Base-by-base conservation (phyloP, 495 filamentous ascomycete genomes). In the Tetracladium setigerum region DNA sequence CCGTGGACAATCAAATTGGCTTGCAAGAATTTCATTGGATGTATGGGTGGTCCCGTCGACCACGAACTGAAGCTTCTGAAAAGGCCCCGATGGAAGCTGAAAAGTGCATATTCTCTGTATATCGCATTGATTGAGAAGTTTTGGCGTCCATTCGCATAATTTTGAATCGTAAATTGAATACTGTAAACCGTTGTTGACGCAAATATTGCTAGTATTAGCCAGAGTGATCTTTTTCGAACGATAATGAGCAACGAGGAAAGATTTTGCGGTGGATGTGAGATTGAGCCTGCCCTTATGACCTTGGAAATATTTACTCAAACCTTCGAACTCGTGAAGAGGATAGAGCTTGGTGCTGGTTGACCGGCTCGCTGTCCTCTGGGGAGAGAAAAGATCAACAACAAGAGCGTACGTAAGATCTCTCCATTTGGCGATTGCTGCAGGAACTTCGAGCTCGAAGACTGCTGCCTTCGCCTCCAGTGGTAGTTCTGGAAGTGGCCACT, bases 401-500 rank as follows among this genome's bases (percentile, higher is more conserved):
- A 84, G 45, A 15, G 53, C 61, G 0, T 66, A 52, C 0, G 74
- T 79, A 8, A 56, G 49, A 45, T 83, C 68, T 1, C 83, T 65
- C 82, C 81, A 87, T 8, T 56, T 38, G 11, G 35, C 50, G 35
- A 83, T 71, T 0, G 49, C 40, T 1, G 14, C 7, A 4, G 81
- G 79, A 0, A 72, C 57, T 9, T 51, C 32, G 0, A 84, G 62
- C 59, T 86, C 82, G 37, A 86, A 83, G 0, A 84, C 69, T 0
- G 67, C 66, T 0, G 73, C 62, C 45, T 76, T 72, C 0, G 68
- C 63, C 16, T 65, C 40, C 0, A n/a, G 12, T 0, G 82, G 76
- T 9, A n/a, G n/a, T n/a, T n/a, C n/a, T n/a, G n/a, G n/a, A n/a
- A 86, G 59, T 3, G 82, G 82, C 80, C 78, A 84, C 51, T 85